A percentile compares a stretch with the other conserved stretches of the same genome.
phyloP scores from a whole-genome alignment of 2,329 filamentous ascomycete species.

The Pseudocercospora ulei region DNA sequence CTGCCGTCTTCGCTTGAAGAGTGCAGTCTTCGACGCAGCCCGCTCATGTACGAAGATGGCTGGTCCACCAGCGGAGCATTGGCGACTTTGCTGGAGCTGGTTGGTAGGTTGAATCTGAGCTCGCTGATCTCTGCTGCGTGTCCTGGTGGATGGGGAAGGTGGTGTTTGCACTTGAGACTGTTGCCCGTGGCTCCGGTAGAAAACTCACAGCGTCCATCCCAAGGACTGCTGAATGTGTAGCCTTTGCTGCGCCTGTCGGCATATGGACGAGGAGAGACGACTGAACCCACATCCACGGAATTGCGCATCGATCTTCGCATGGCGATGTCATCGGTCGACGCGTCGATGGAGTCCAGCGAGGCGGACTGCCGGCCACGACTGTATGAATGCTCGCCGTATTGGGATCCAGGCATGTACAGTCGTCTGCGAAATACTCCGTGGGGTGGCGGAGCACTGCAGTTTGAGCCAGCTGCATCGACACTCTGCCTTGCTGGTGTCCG shows the following conservation, averaged over 20 bases:
- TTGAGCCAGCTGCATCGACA: slow-evolving; percentile 25
- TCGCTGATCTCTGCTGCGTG: slow-evolving; percentile 57
- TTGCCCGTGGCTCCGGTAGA: slow-evolving; percentile 65
- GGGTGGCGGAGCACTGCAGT: slow-evolving; percentile 24
- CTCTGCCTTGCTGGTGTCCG: slow-evolving; percentile 24
- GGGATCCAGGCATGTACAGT: slow-evolving; percentile 43
- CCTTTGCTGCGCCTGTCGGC: slow-evolving; percentile 46
- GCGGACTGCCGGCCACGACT: slow-evolving; percentile 30
- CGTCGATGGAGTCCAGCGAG: slow-evolving; percentile 9
- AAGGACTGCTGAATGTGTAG: slow-evolving; percentile 74
- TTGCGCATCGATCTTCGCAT: slow-evolving; percentile 18
- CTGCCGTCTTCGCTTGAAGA: slow-evolving; percentile 15
- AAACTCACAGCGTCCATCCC: slow-evolving; percentile 82
- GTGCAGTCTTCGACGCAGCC: slow-evolving; percentile 13
- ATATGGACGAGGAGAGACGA: slow-evolving; percentile 19
- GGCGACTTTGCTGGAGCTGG: slow-evolving; percentile 33
- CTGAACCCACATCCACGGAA: slow-evolving; percentile 13
- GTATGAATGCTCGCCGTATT: slow-evolving; percentile 35
- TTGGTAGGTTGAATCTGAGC: slow-evolving; percentile 78
- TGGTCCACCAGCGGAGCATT: slow-evolving; percentile 29
- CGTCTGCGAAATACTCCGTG: slow-evolving; percentile 39
- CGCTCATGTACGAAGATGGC: slow-evolving; percentile 25
- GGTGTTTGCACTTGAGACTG: slow-evolving; percentile 31
- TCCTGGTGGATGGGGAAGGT: slow-evolving; percentile 30
- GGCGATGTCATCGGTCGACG: slow-evolving; percentile 7